These are phyloP conservation scores for Candolleomyces efflorescens DNA, from an alignment of 768 basidiomycete species.

Conservation along the genomic window DNA sequence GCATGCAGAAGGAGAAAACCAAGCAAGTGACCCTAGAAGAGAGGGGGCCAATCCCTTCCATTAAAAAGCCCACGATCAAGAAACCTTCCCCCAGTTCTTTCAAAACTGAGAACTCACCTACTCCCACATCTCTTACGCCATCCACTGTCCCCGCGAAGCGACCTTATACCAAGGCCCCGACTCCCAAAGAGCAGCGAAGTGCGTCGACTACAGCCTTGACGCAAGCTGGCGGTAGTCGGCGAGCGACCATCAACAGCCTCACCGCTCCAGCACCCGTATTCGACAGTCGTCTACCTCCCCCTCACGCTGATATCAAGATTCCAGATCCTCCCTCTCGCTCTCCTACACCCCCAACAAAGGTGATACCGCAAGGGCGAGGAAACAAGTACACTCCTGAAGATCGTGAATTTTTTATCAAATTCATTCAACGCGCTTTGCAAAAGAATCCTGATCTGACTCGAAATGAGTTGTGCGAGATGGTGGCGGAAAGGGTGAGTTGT, in stretches of 20 bases:
- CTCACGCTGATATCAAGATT: conserved; percentile 55
- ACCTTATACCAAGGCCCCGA: conserved; percentile 2
- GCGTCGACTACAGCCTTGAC: background rate
- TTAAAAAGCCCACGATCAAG: conserved; percentile 12
- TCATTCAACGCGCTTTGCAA: conserved; percentile 58
- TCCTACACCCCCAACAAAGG: conserved; percentile 58
- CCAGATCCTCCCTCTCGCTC: conserved; percentile 64
- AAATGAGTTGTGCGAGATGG: conserved; percentile 46
- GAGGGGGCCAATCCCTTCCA: conserved; percentile 2
- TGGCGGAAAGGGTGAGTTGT: conserved; percentile 51
- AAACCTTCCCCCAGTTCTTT: conserved; percentile 13
- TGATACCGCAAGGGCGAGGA: conserved; percentile 46
- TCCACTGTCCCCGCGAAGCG: conserved; percentile 4
- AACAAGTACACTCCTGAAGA: conserved; percentile 67
- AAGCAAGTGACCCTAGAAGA: conserved; percentile 5
- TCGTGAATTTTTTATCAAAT: conserved; percentile 61
- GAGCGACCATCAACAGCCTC: conserved; percentile 59
- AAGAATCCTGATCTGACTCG: conserved; percentile 49
- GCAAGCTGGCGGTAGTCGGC: conserved; percentile 20
- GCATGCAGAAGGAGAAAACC: conserved; percentile 24
- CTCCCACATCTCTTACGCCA: conserved; percentile 3
- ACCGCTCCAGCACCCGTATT: conserved; percentile 48
- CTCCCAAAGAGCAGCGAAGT: background rate
- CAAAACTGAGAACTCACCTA: background rate
- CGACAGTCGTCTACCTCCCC: conserved; percentile 48